Evolutionary conservation across 1,139 yeast species (phyloP), one percentile per base, ranked within the genome.

Genomic region (Spathaspora jeffriesii): DNA sequence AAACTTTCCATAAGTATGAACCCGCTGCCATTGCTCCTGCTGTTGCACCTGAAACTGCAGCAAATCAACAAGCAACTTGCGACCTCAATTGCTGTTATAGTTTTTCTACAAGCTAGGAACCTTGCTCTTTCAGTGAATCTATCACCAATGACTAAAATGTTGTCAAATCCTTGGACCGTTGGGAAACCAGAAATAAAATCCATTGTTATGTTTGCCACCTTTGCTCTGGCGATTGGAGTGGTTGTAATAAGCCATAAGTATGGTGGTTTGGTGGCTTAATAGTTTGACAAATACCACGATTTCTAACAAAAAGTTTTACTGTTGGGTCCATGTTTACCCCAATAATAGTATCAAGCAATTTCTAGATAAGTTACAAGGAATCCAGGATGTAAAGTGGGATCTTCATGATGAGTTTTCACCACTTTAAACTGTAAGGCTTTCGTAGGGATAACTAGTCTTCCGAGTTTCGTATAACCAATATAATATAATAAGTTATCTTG

Each of bases 131-230:
- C 32, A 3, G 44, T 42, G 18, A 42, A 15, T 4, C 44, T 13
- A 27, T 34, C 40, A 2, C 31, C 40, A 5, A 32, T 27, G 11
- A 42, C 44, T 3, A 22, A 9, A 6, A 42, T 27, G 6, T 22
- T 11, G 31, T 42, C 17, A 6, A 13, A 21, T 7, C 32, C 44
- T 7, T 22, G 2, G 10, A 25, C 21, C 9, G 14, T 34, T 6
- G 44, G 40, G 14, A 42, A 42, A 1, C 44, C 44, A 11, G 27
- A 31, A 23, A 42, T 22, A 17, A 42, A 42, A 34, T 42, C 44
- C 18, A 42, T 20, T 17, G 44, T 21, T 22, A 42, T 2, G 20
- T 7, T 13, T 23, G 40, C 44, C 44, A 42, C 9, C 44, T 13
- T 5, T 34, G 23, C 4, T 22, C 18, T 3, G 44, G 44, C 3